Evolutionary conservation across 352 stramenopile genomes (phyloP), one percentile per base, ranked within the genome.

Genomic region (Phytophthora fragariaefolia): DNA sequence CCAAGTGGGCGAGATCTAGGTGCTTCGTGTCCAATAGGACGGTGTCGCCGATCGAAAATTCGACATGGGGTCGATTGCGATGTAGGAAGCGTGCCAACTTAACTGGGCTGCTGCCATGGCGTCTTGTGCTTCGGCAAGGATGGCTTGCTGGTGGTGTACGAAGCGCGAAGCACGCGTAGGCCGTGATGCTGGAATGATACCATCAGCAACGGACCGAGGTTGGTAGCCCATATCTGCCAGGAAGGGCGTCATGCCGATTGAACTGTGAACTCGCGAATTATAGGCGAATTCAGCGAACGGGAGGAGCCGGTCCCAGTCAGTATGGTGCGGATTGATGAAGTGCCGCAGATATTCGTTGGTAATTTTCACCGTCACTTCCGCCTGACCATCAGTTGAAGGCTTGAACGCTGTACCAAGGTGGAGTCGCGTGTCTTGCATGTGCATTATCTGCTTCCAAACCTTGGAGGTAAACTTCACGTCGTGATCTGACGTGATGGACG

Each of bases 181-280:
- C 13, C 46, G 18, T 3, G 45, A 20, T 22, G 22, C 22, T 3
- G 56, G 27, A 20, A 63, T 15, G 3, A 49, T 30, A 49, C 45
- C 48, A 49, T 63, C 56, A 6, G 22, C 13, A 1, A 55, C 45
- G 2, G 43, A 18, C 10, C 56, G 40, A 17, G 63, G 52, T 4
- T 56, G 38, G 26, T 71, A 71, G 4, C 65, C 65, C 12, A 67
- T 45, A 27, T 72, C 64, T 15, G 58, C 57, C 18, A 59, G 27
- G 18, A 72, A 72, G 22, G 57, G 57, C 22, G 64, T 62, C 51
- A 72, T 63, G 10, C 49, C 43, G 3, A 42, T 66, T 12, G 64
- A 36, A 36, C 30, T 36, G 12, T 36, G 30, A 6, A 36, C 30
- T 36, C 30, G 30, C 6, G 30, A 36, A 36, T 36, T 36, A 12